Percentiles rank a stretch among this genome's conserved stretches.
Evolutionary conservation across 2,329 filamentous ascomycete species (phyloP).

Genomic region (Aspergillus glaucus): DNA sequence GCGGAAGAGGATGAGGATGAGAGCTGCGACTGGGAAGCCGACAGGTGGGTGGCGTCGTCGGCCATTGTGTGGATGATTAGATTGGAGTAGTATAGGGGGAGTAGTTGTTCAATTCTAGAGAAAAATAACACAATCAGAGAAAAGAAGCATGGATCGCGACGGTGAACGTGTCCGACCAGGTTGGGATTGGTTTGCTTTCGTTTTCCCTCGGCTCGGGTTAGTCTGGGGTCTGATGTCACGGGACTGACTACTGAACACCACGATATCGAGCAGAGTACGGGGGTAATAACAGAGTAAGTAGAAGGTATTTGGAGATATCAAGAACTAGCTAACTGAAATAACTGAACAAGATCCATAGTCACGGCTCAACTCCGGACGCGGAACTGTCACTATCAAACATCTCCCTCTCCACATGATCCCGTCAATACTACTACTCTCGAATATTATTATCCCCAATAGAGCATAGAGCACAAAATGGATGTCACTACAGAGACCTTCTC

Average conservation of each 20-base stretch:
- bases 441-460: neutral
- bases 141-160: constrained; percentile 1
- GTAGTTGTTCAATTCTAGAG: neutral
- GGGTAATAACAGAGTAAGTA: too few relatives aligned
- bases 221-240: constrained; percentile 29
- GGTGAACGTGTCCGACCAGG: constrained; percentile 10
- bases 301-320: too few relatives aligned
- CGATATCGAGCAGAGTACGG: too few relatives aligned
- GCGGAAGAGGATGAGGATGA: constrained; percentile 68
- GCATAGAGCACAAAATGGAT: constrained; percentile 44
- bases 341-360: too few relatives aligned
- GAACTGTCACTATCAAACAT: too few relatives aligned
- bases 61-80: constrained; percentile 21
- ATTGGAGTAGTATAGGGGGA: neutral
- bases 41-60: constrained; percentile 24
- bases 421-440: too few relatives aligned
- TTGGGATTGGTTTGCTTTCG: constrained; percentile 13
- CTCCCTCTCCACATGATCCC: too few relatives aligned
- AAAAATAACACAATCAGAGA: constrained; percentile 3
- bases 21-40: constrained; percentile 47
- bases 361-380: too few relatives aligned
- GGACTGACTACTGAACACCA: constrained; percentile 10
- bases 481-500: constrained; percentile 47
- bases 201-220: constrained; percentile 30
- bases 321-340: too few relatives aligned